Conservation (phyloP, 2,329 filamentous ascomycete genomes). For the Albifimbria verrucaria region DNA sequence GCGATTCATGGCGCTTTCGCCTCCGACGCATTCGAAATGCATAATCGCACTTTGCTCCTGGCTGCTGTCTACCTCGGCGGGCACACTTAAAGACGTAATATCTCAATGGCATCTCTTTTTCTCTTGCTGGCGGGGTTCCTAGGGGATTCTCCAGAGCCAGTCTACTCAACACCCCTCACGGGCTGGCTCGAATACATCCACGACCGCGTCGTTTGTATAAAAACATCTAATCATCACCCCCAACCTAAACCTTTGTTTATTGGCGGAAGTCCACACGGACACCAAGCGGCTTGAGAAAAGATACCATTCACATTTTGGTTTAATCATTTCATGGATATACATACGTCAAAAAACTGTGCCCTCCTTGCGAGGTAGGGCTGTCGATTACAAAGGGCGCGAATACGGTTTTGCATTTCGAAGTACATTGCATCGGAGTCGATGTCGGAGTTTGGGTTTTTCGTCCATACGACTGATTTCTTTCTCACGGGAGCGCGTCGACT, state of each 20-base stretch:
- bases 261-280: neutral
- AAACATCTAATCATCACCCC: conserved; percentile 37
- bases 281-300: conserved; percentile 38
- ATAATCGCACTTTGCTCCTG: conserved; percentile 34
- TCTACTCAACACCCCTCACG: conserved; percentile 10
- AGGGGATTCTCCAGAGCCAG: conserved; percentile 22
- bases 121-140: conserved; percentile 36
- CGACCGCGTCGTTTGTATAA: conserved; percentile 35
- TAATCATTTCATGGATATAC: conserved; percentile 19
- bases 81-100: conserved; percentile 36
- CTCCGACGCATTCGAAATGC: conserved; percentile 23
- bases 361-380: conserved; percentile 31
- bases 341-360: conserved; percentile 17
- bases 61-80: conserved; percentile 49
- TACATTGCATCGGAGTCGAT: conserved; percentile 46
- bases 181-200: neutral
- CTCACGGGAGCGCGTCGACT: conserved; percentile 16
- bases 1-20: conserved; percentile 20
- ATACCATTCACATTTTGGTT: conserved; percentile 41
- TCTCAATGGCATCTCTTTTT: conserved; percentile 38
- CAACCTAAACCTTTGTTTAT: neutral
- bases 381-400: conserved; percentile 39
- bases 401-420: conserved; percentile 41
- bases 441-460: conserved; percentile 20
- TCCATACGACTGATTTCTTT: conserved; percentile 30